Percentiles rank a stretch among this genome's conserved stretches.
Evolutionary conservation across 2,329 filamentous ascomycete species (phyloP).

Genomic region (Pestalotiopsis fici): DNA sequence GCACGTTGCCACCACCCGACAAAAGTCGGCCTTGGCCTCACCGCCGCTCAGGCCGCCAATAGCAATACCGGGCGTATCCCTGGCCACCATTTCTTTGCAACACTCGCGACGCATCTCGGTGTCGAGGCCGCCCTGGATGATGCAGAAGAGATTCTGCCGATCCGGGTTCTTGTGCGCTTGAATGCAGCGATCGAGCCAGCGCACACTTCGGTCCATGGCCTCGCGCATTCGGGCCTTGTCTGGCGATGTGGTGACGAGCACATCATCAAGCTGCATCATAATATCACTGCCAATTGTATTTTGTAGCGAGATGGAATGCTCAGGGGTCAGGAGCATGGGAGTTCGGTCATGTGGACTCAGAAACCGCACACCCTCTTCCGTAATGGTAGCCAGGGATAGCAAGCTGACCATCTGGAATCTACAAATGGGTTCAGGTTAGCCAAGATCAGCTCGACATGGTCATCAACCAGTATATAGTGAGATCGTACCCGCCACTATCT

Average conservation of each 20-base stretch:
- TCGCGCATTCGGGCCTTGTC: conserved; percentile 86
- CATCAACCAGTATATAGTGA: conserved; percentile 20
- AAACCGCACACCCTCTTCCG: conserved; percentile 93
- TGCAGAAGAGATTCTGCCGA: conserved; percentile 93
- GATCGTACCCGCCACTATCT: conserved; percentile 66
- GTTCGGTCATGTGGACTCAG: conserved; percentile 93
- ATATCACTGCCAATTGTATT: conserved; percentile 98
- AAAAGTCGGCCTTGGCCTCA: conserved; percentile 92
- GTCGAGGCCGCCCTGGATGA: conserved; percentile 95
- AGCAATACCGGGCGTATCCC: conserved; percentile 93
- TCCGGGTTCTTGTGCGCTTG: conserved; percentile 82
- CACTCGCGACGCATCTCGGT: conserved; percentile 83
- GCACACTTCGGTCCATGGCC: conserved; percentile 90
- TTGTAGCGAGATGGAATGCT: conserved; percentile 94
- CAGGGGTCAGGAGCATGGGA: conserved; percentile 95
- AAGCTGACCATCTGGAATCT: conserved; percentile 99
- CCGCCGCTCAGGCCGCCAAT: conserved; percentile 94
- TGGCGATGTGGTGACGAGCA: conserved; percentile 92
- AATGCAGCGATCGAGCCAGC: conserved; percentile 96
- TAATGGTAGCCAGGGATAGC: conserved; percentile 88
- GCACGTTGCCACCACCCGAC: conserved; percentile 84
- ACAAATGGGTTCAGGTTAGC: conserved; percentile 10
- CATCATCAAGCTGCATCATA: conserved; percentile 99
- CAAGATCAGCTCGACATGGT: not conserved
- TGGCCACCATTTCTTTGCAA: conserved; percentile 80